These are phyloP conservation scores for Candida michaelii DNA, from an alignment of 805 yeast species.

Conservation along the genomic window DNA sequence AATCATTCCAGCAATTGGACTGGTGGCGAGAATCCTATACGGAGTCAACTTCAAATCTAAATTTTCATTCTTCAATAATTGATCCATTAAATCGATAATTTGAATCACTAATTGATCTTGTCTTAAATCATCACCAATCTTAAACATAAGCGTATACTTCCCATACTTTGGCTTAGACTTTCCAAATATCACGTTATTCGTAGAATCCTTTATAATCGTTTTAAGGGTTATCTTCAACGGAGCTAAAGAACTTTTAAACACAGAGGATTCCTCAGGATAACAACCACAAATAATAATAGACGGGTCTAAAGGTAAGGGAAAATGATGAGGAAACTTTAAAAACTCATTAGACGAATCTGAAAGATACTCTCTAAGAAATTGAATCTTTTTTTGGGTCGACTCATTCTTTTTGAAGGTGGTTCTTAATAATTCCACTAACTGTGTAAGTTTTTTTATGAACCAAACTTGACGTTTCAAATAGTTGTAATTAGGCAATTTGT, in stretches of 20 bases:
- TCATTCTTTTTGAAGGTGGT: constrained; percentile 56
- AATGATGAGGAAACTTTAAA: constrained; percentile 46
- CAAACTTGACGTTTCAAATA: constrained; percentile 61
- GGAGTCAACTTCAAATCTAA: constrained; percentile 86
- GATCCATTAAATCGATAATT: constrained; percentile 88
- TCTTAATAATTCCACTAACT: constrained; percentile 64
- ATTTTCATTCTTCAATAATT: constrained; percentile 81
- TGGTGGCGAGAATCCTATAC: constrained; percentile 85
- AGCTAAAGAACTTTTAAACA: constrained; percentile 86
- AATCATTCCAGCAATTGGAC: constrained; percentile 86
- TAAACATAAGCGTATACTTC: constrained; percentile 82
- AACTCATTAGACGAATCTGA: constrained; percentile 45
- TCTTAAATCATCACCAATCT: constrained; percentile 91
- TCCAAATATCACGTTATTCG: constrained; percentile 34
- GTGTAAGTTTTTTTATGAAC: constrained; percentile 64
- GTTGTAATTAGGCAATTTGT: constrained; percentile 34
- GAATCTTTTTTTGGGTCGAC: constrained; percentile 73
- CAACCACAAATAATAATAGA: constrained; percentile 70
- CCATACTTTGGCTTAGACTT: constrained; percentile 30
- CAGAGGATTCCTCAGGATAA: constrained; percentile 74
- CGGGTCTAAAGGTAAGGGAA: constrained; percentile 84
- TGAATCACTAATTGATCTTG: constrained; percentile 98
- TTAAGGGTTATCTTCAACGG: constrained; percentile 83
- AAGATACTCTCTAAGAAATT: constrained; percentile 59
- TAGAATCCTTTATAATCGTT: constrained; percentile 38